Conservation (phyloP, 805 yeast species). For the Brettanomyces bruxellensis region DNA sequence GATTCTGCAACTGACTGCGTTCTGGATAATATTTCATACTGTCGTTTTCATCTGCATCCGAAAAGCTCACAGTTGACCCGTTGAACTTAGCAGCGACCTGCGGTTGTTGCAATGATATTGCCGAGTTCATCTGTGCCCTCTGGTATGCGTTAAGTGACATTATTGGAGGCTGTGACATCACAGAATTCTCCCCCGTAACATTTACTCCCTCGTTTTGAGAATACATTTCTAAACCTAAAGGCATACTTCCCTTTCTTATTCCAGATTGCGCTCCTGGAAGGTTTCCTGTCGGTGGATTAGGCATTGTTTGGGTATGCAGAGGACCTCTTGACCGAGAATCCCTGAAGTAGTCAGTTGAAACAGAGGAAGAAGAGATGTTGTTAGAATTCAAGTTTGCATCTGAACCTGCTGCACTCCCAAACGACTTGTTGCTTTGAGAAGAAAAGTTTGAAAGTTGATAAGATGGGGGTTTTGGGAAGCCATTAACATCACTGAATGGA, state of each 20-base stretch:
- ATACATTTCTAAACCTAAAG: not conserved
- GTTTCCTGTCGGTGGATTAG: too few species aligned
- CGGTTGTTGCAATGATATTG: not conserved
- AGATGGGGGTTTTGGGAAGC: not conserved
- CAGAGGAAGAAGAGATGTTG: too few species aligned
- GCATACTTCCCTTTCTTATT: not conserved
- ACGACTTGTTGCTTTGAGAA: not conserved
- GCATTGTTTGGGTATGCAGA: too few species aligned
- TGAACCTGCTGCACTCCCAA: not conserved
- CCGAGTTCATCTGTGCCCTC: not conserved
- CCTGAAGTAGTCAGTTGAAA: too few species aligned
- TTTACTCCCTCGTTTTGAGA: not conserved
- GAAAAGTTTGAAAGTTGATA: not conserved
- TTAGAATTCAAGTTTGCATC: not conserved
- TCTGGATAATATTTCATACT: too few species aligned
- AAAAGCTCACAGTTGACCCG: not conserved
- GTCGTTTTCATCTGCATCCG: not conserved
- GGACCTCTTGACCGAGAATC: too few species aligned
- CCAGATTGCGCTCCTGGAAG: too few species aligned
- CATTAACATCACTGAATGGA: slow-evolving; percentile 3
- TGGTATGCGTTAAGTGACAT: not conserved
- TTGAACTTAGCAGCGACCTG: not conserved
- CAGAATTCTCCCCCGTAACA: too few species aligned
- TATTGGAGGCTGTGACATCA: not conserved
- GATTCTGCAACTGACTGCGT: too few species aligned